Evolutionary conservation across 2,329 filamentous ascomycete genomes (phyloP), one percentile per base, ranked within the genome.

Genomic region (Exophiala oligosperma): DNA sequence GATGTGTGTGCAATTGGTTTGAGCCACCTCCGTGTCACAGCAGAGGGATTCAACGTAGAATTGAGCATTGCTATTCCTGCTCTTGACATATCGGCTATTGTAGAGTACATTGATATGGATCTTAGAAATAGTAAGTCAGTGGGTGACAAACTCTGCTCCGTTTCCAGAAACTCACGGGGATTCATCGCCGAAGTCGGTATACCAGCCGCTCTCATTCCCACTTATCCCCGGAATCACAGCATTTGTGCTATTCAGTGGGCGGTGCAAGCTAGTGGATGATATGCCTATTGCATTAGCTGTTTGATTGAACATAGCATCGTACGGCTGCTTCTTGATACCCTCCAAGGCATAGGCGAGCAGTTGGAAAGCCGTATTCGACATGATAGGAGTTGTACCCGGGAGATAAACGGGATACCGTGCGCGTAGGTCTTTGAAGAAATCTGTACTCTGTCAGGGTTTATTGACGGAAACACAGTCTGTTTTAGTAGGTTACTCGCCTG

Each of bases 11-110:
- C 70, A 0, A 73, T 75, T 0, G 78, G 78, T 50, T 77, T 77
- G 21, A 81, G 66, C 77, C 78, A 80, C 23, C 75, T 69, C 12
- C 74, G 71, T 0, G 78, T 79, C 12, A 69, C 62, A 1, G 68
- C 62, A 0, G 70, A 64, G 0, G 71, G 59, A 0, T 79, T 62
- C 1, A 79, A 65, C 0, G 69, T 70, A 14, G 71, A 73, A 9
- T 66, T 66, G 26, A 80, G 68, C 59, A 80, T 78, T 23, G 73
- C 72, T 1, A 73, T 73, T 14, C 76, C 76, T n/a, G 79, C 67
- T 4, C 65, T 63, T 0, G 73, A 72, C 52, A 80, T 67, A 66
- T 80, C 78, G 3, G 68, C 67, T 1, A 71, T 64, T 0, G 75
- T 77, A n/a, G 78, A 76, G 69, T 75, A 80, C 64, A 79, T 73